Evolutionary conservation across 208 protist species (phyloP).

Genomic region (Trypanosoma platydactyli): DNA sequence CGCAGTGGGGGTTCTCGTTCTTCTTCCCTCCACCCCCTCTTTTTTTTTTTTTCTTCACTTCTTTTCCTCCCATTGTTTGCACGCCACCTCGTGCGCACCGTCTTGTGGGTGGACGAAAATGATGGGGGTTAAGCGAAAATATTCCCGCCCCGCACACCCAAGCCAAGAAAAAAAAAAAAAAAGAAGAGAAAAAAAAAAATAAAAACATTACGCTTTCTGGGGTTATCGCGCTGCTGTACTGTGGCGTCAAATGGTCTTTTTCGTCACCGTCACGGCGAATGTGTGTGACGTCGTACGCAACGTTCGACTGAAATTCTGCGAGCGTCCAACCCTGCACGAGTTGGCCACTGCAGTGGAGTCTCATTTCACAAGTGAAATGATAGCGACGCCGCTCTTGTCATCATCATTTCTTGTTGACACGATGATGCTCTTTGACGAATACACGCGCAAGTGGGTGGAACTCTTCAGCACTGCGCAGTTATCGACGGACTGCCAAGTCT

Average conservation of each 20-base stretch:
- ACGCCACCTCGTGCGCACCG: slow-evolving; percentile 1
- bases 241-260: slow-evolving; percentile 30
- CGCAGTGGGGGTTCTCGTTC: too few relatives aligned
- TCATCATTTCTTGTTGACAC: slow-evolving; percentile 37
- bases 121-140: too few relatives aligned
- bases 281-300: slow-evolving; percentile 34
- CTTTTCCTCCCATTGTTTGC: slow-evolving; percentile 14
- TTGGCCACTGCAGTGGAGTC: slow-evolving; percentile 50
- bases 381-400: background rate
- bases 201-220: too few relatives aligned
- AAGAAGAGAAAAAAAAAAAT: background rate
- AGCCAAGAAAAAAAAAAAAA: slow-evolving; percentile 2
- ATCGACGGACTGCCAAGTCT: slow-evolving; percentile 53
- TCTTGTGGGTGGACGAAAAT: background rate
- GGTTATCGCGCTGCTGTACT: too few relatives aligned
- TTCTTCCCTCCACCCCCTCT: slow-evolving; percentile 5
- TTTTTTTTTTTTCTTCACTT: slow-evolving; percentile 14
- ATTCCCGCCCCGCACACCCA: too few relatives aligned
- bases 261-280: slow-evolving; percentile 19
- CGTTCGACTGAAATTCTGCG: slow-evolving; percentile 52
- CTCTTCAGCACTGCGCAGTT: slow-evolving; percentile 65
- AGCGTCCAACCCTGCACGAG: slow-evolving; percentile 53
- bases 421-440: slow-evolving; percentile 45
- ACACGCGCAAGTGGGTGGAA: slow-evolving; percentile 41
- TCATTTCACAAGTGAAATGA: slow-evolving; percentile 31